phyloP scores from a whole-genome alignment of 164 flowering plant species.

The Nymphaea colorata region DNA sequence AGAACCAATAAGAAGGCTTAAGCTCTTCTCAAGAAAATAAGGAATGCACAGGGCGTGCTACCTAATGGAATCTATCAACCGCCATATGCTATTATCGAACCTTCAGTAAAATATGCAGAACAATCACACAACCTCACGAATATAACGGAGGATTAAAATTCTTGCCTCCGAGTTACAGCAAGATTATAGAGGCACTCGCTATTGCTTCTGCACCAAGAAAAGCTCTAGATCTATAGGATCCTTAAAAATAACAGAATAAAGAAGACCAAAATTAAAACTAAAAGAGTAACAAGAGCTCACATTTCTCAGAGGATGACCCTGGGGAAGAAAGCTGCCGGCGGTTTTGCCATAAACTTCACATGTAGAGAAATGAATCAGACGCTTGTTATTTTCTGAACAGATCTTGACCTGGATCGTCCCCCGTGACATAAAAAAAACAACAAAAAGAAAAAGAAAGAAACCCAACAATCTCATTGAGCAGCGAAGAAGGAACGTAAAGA shows the following conservation, averaged over 20 bases:
- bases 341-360: conserved; percentile 98
- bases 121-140: too few species aligned
- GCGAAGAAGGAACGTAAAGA: background rate
- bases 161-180: too few species aligned
- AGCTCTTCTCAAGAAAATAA: too few species aligned
- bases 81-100: too few species aligned
- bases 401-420: conserved; percentile 60
- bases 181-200: too few species aligned
- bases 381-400: conserved; percentile 92
- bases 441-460: background rate
- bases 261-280: background rate
- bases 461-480: background rate
- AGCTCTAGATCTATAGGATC: too few species aligned
- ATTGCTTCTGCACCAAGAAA: too few species aligned
- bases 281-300: conserved; percentile 22
- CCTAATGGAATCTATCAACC: too few species aligned
- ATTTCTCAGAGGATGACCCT: conserved; percentile 77
- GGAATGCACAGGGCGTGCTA: too few species aligned
- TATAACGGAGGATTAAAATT: too few species aligned
- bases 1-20: too few species aligned
- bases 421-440: background rate
- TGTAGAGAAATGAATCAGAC: conserved; percentile 96
- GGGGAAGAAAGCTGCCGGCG: conserved; percentile 84
- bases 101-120: too few species aligned
- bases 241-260: background rate